Base-by-base conservation (phyloP, 176 grass and related monocot genomes). In the Puya raimondii region DNA sequence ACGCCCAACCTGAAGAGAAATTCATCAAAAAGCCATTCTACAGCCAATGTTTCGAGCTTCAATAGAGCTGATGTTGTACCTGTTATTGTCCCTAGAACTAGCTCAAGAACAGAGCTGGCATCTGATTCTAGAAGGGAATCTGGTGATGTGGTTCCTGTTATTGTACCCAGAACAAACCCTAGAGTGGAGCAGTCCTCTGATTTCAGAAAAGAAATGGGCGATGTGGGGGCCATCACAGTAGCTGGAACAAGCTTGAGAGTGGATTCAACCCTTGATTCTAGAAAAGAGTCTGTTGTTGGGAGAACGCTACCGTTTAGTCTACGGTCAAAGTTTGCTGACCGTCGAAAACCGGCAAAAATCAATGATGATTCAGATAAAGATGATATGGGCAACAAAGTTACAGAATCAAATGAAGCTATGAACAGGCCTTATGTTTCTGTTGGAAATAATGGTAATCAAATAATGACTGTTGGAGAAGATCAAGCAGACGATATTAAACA, bases 61-160 rank as follows among this genome's bases (percentile, higher is more conserved):
- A 87, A 70, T 74, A 88, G 88, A 82, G 15, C 26, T 64, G 85
- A 92, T 64, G 80, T 87, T 68, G 58, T 85, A 23, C 80, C 95
- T 58, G 78, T 93, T 49, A 84, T 94, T 63, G 76, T 99, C 51
- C 90, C 95, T 67, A 91, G 90, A 91, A 81, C 72, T 87, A 99
- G 72, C 82, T 80, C 93, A 74, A 88, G 76, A 76, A 53, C 71
- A 68, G 92, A 96, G 25, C 29, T 84, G 69, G 63, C 66, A 66
- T 79, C 82, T 66, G 92, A 88, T 74, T 89, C 83, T 77, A 85
- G 66, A 76, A 86, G 54, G 64, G 85, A 88, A 66, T 27, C 80
- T 74, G 13, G 54, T 72, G 82, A 92, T 72, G 71, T 74, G 47
- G 5, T 76, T 15, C 64, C 77, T 78, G 63, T 74, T 3, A 52